phyloP scores from a whole-genome alignment of 2,329 filamentous ascomycete species.

The Septoria linicola region DNA sequence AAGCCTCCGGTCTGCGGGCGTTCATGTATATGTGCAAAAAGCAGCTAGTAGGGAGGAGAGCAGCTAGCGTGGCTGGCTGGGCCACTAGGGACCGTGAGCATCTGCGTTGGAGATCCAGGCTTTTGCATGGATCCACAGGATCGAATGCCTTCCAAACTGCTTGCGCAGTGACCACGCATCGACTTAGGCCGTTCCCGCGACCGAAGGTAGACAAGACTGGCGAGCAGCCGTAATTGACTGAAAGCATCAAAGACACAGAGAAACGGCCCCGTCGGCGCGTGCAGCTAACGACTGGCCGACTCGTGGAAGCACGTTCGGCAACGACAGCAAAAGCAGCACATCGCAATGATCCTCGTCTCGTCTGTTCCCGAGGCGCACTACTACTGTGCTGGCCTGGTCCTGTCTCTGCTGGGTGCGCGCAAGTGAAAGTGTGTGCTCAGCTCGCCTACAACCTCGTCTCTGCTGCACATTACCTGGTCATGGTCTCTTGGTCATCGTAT shows the following conservation, averaged over 20 bases:
- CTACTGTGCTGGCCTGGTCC: no score
- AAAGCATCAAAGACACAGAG: not conserved
- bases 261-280: slow-evolving; percentile 2
- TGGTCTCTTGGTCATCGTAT: not conserved
- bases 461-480: not conserved
- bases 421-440: no score
- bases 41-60: slow-evolving; percentile 26
- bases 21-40: slow-evolving; percentile 33
- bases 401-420: no score
- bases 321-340: no score
- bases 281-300: not conserved
- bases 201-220: not conserved
- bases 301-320: not conserved
- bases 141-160: slow-evolving; percentile 20
- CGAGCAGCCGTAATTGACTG: not conserved
- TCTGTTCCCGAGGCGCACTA: no score
- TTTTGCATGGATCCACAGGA: slow-evolving; percentile 29
- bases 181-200: not conserved
- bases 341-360: no score
- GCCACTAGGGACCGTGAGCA: slow-evolving; percentile 28
- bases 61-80: slow-evolving; percentile 30
- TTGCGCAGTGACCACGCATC: slow-evolving; percentile 28
- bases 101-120: slow-evolving; percentile 31
- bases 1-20: slow-evolving; percentile 30
- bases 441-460: no score